Evolutionary conservation across 257 asterid species (phyloP), one percentile per base, ranked within the genome.

Genomic region (Solanum okadae): DNA sequence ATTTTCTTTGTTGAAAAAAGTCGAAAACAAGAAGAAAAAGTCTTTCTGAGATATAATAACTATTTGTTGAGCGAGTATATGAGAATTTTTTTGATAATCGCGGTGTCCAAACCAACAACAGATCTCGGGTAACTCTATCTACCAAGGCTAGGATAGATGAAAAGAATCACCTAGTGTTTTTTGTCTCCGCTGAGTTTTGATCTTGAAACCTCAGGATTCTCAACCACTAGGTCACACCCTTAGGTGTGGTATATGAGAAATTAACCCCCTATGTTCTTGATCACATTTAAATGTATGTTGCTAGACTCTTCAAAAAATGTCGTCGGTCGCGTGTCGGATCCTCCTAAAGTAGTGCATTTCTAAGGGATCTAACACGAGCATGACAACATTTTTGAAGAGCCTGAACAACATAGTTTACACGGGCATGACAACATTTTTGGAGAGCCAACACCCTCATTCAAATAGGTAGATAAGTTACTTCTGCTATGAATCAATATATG

Each of bases 41-140:
- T n/a, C n/a, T n/a, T n/a, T n/a, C 1, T 52, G 4, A 52, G n/a
- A 52, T 52, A 18, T 52, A 52, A 52, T 14, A 46, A 46, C 56
- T 46, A 46, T 46, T 46, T 14, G 3, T 46, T 46, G 18, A 46
- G 56, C 7, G 20, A 46, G 56, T 46, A 46, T 52, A 52, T 52
- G 63, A 52, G n/a, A 6, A 2, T 6, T 6, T 3, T 56, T 56
- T 56, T 5, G 59, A 56, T 18, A n/a, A 56, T 56, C n/a, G 0
- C 63, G 0, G 10, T 18, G 10, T 18, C 8, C 0, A 4, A 0
- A 56, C n/a, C 23, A 52, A 0, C 4, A 56, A 56, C 23, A 56
- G 2, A 7, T 7, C 1, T 1, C 4, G 7, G 5, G 1, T 7
- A 56, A 56, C 11, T 56, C 65, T 52, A 52, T 52, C 10, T 46